phyloP scores from a whole-genome alignment of 1,284 basidiomycete genomes.

The Caloboletus firmus region DNA sequence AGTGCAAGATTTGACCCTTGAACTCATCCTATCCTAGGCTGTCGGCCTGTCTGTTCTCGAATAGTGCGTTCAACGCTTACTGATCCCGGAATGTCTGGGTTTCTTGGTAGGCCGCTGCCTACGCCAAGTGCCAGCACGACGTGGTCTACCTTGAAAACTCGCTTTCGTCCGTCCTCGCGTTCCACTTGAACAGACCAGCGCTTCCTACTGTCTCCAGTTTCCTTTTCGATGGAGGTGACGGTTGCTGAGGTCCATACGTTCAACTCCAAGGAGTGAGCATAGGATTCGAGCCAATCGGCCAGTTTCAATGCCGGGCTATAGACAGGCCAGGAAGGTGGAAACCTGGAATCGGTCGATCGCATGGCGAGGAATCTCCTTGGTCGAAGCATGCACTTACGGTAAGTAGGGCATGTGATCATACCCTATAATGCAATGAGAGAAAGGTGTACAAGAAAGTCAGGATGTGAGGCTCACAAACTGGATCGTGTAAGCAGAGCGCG shows the following conservation, averaged over 20 bases:
- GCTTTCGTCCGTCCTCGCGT: constrained; percentile 31
- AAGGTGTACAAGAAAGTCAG: not conserved
- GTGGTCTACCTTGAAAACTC: constrained; percentile 39
- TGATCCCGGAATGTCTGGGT: constrained; percentile 39
- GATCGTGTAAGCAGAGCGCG: constrained; percentile 29
- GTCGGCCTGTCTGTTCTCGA: constrained; percentile 14
- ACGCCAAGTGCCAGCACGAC: constrained; percentile 46
- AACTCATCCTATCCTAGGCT: constrained; percentile 44
- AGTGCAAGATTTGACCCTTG: constrained; percentile 57
- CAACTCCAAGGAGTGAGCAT: constrained; percentile 45
- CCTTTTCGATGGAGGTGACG: constrained; percentile 36
- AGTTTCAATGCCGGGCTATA: constrained; percentile 43
- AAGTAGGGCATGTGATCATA: constrained; percentile 39
- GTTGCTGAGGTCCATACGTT: constrained; percentile 46
- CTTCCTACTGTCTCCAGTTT: constrained; percentile 28
- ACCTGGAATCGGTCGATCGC: constrained; percentile 18
- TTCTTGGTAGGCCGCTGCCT: constrained; percentile 38
- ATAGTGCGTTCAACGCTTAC: constrained; percentile 7
- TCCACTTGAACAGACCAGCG: constrained; percentile 44
- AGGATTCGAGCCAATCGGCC: constrained; percentile 51
- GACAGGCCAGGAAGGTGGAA: constrained; percentile 41
- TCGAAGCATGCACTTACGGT: constrained; percentile 27
- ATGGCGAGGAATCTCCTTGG: not conserved
- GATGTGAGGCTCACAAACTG: constrained; percentile 33
- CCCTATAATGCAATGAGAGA: constrained; percentile 18